Evolutionary conservation across 1,139 yeast genomes (phyloP).

Genomic region (Scheffersomyces segobiensis): DNA sequence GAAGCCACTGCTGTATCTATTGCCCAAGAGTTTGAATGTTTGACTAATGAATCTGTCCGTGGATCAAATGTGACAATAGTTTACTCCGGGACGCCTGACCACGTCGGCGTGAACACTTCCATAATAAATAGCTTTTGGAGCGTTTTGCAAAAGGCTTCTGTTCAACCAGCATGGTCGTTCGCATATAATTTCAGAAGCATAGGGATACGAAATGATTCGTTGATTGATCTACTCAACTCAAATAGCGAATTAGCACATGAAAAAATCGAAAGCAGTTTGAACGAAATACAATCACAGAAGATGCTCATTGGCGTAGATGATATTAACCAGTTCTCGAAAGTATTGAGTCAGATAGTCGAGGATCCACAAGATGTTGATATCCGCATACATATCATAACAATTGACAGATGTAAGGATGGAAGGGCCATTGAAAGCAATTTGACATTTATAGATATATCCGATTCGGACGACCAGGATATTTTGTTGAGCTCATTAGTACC

Average conservation of each 20-base stretch:
- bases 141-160: slow-evolving; percentile 7
- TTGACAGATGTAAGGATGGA: slow-evolving; percentile 5
- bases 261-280: slow-evolving; percentile 7
- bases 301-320: slow-evolving; percentile 18
- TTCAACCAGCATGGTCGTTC: slow-evolving; percentile 8
- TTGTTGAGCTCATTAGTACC: slow-evolving; percentile 1
- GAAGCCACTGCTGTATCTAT: slow-evolving; percentile 9
- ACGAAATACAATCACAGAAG: slow-evolving; percentile 18
- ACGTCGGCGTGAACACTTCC: slow-evolving; percentile 8
- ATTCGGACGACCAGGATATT: neutral
- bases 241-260: slow-evolving; percentile 9
- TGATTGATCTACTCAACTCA: slow-evolving; percentile 4
- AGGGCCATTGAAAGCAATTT: slow-evolving; percentile 12
- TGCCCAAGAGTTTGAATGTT: slow-evolving; percentile 21
- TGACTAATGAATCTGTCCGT: slow-evolving; percentile 16
- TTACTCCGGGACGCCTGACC: slow-evolving; percentile 12
- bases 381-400: slow-evolving; percentile 8
- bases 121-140: slow-evolving; percentile 12
- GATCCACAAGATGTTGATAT: neutral
- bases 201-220: neutral
- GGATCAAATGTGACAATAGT: slow-evolving; percentile 22
- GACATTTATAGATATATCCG: slow-evolving; percentile 15
- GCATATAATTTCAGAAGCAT: slow-evolving; percentile 10
- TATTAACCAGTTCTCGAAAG: slow-evolving; percentile 4
- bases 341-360: slow-evolving; percentile 3